Evolutionary conservation across 257 asterid genomes (phyloP).

Genomic region (Fraxinus americana): DNA sequence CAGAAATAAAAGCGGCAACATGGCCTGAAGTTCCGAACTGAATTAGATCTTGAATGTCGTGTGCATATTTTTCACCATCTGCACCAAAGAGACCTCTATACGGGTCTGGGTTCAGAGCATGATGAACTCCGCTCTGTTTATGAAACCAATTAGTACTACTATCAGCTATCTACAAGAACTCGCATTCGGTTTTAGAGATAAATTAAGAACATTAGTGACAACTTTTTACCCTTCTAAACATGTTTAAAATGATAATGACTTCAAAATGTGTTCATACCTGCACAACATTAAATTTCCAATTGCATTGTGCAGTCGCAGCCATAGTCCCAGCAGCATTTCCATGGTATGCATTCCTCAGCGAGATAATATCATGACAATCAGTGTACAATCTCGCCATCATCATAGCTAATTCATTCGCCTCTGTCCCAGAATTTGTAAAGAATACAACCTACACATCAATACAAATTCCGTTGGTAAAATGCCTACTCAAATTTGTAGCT

Average conservation of each 20-base stretch:
- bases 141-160: conserved; percentile 1
- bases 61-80: conserved; percentile 36
- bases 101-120: conserved; percentile 46
- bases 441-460: conserved; percentile 32
- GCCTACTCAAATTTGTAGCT: neutral
- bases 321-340: conserved; percentile 45
- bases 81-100: conserved; percentile 41
- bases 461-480: neutral
- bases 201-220: neutral
- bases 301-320: conserved; percentile 40
- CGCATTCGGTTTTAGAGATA: neutral
- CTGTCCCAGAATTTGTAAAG: conserved; percentile 46
- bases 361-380: conserved; percentile 34
- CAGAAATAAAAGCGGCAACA: conserved; percentile 41
- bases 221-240: neutral
- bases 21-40: conserved; percentile 36
- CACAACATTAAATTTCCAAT: conserved; percentile 40
- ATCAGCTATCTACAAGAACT: too few species aligned
- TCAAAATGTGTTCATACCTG: conserved; percentile 25
- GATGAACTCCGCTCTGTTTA: conserved; percentile 44
- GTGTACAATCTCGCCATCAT: conserved; percentile 43
- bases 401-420: conserved; percentile 43
- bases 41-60: conserved; percentile 37
- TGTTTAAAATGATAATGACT: neutral
- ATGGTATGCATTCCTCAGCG: conserved; percentile 43